phyloP scores from a whole-genome alignment of 2,329 filamentous ascomycete species.

The Neopestalotiopsis rosae region DNA sequence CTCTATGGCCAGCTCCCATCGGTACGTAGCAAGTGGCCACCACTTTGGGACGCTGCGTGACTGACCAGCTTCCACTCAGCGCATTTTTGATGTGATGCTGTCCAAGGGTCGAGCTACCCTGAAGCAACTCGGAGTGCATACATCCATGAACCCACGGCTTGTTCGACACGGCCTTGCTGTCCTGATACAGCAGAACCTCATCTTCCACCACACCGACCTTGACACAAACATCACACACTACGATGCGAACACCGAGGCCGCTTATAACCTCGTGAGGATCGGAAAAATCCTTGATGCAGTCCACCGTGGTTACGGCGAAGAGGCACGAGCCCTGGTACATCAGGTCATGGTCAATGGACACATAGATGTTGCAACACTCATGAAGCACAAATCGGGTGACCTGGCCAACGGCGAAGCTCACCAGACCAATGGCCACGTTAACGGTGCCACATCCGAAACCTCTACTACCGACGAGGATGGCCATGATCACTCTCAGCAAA shows the following conservation, averaged over 20 bases:
- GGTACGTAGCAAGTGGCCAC: constrained; percentile 60
- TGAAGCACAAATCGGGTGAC: constrained; percentile 50
- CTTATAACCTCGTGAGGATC: constrained; percentile 81
- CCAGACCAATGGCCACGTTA: constrained; percentile 39
- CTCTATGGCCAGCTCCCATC: constrained; percentile 90
- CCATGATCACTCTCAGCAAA: constrained; percentile 41
- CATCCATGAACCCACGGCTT: constrained; percentile 74
- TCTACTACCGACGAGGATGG: constrained; percentile 21
- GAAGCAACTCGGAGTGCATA: constrained; percentile 71
- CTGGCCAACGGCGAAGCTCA: constrained; percentile 29
- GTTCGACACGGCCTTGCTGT: constrained; percentile 82
- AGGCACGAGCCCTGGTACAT: constrained; percentile 76
- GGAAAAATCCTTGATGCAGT: constrained; percentile 83
- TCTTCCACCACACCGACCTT: constrained; percentile 72
- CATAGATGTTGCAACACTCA: constrained; percentile 72
- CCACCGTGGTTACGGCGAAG: constrained; percentile 74
- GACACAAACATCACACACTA: constrained; percentile 74
- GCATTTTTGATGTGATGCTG: constrained; percentile 81
- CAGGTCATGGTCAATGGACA: constrained; percentile 80
- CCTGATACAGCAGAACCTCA: constrained; percentile 86
- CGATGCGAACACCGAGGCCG: constrained; percentile 79
- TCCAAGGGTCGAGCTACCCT: constrained; percentile 79
- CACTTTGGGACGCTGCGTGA: neutral
- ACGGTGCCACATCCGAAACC: constrained; percentile 43
- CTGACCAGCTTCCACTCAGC: constrained; percentile 54